Evolutionary conservation across 1,284 basidiomycete genomes (phyloP), one percentile per base, ranked within the genome.

Genomic region (Volvariella surrecta): DNA sequence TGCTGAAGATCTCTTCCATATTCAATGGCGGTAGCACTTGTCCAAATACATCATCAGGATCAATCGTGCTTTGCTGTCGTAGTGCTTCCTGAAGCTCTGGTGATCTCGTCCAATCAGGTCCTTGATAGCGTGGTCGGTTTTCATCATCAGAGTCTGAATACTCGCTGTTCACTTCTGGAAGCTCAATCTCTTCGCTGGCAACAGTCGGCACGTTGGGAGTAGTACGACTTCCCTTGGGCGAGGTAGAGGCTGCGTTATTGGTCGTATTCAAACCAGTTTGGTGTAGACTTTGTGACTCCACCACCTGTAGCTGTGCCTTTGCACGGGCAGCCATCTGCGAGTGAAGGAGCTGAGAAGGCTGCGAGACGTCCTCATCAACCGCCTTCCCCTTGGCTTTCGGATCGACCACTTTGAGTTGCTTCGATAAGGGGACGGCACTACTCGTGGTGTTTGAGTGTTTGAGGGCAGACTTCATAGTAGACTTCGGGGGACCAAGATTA

Each of bases 91-190:
- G 72, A 22, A 97, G 73, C 55, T 86, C 82, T 11, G 92, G 90
- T 19, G 89, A 90, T 58, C 94, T 89, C 3, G 92, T 89, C 93
- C 94, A 97, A 15, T 74, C 72, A 3, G 82, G 92, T 50, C 74
- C 81, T 58, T 86, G 76, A 53, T 80, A 82, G 46, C 74, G 70
- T 39, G 72, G 71, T 17, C 84, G 78, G 54, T 80, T 77, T 57
- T 92, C 89, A 54, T 95, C 89, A 40, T 92, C 93, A 3, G 91
- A 94, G 62, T 96, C 88, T 2, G 91, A 95, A 61, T 96, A 96
- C 55, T 96, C 93, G 62, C 88, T 92, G 51, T 90, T 85, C 55
- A 95, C 91, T 45, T 96, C 93, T 0, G 93, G 92, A 28, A 97
- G 69, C 54, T 91, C 89, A 52, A 92, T 93, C 50, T 75, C 82